Evolutionary conservation across 2,329 filamentous ascomycete species (phyloP).

Genomic region (Blastomyces parvus): DNA sequence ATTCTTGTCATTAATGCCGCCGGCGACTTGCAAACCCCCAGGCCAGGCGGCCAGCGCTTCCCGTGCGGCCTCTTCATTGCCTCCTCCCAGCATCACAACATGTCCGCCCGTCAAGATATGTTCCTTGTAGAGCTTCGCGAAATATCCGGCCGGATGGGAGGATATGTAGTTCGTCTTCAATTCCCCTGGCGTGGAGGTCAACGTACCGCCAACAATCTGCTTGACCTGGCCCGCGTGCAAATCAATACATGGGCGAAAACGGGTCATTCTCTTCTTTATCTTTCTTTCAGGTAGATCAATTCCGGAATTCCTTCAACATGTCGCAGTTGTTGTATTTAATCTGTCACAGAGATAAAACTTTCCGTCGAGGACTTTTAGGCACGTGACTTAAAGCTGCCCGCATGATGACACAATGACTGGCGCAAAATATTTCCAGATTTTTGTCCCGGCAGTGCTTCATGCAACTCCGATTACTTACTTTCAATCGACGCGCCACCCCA

Average conservation of each 20-base stretch:
- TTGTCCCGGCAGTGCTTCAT: not conserved
- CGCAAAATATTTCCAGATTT: not conserved
- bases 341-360: not conserved
- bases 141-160: constrained; percentile 68
- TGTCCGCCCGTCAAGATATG: constrained; percentile 69
- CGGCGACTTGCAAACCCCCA: constrained; percentile 73
- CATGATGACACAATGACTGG: not conserved
- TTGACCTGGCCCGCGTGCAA: constrained; percentile 96
- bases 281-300: not conserved
- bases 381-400: not conserved
- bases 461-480: not conserved
- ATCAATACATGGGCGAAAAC: constrained; percentile 93
- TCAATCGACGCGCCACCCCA: not conserved
- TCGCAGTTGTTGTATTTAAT: not conserved
- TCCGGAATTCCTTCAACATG: not conserved
- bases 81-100: constrained; percentile 91
- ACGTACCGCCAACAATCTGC: constrained; percentile 93
- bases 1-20: constrained; percentile 83
- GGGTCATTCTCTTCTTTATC: constrained; percentile 57
- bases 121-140: constrained; percentile 69
- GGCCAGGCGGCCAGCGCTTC: constrained; percentile 74
- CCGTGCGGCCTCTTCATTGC: constrained; percentile 69
- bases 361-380: not conserved
- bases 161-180: constrained; percentile 93
- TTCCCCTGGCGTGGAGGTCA: constrained; percentile 55